Evolutionary conservation across 768 basidiomycete species (phyloP).

Genomic region (Lepiota brunneoincarnata): DNA sequence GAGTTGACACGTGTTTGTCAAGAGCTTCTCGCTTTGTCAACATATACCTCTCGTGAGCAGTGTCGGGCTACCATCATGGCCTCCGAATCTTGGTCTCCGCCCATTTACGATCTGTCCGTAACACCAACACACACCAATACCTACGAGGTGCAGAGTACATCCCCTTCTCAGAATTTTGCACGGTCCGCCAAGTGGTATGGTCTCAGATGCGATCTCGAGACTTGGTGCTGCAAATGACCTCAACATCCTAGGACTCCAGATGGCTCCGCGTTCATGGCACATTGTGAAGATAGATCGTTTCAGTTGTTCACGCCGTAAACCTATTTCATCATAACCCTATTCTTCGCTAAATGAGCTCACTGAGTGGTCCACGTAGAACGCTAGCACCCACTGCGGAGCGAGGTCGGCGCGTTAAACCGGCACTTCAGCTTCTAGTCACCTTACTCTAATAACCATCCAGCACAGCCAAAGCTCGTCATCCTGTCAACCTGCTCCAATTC

Average conservation of each 20-base stretch:
- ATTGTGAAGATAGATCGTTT: constrained; percentile 70
- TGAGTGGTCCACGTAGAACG: constrained; percentile 2
- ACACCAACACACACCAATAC: constrained; percentile 10
- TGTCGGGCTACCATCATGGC: background rate
- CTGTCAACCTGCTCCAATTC: constrained; percentile 66
- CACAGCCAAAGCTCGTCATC: constrained; percentile 26
- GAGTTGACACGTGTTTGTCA: too few relatives aligned
- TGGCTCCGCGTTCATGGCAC: constrained; percentile 62
- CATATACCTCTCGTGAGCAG: too few relatives aligned
- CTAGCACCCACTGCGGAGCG: background rate
- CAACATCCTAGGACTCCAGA: constrained; percentile 62
- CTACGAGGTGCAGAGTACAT: constrained; percentile 19
- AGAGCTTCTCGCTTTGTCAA: too few relatives aligned
- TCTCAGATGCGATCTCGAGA: background rate
- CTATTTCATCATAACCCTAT: background rate
- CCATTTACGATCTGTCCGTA: constrained; percentile 24
- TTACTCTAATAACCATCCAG: background rate
- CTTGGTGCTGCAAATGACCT: background rate
- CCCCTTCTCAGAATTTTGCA: constrained; percentile 37
- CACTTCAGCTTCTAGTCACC: background rate
- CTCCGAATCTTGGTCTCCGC: constrained; percentile 24
- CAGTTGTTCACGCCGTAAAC: constrained; percentile 52
- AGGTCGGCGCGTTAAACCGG: background rate
- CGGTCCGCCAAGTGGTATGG: constrained; percentile 54
- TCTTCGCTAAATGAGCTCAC: background rate